Evolutionary conservation across 495 filamentous ascomycete species (phyloP).

Genomic region (Xylaria sp.): DNA sequence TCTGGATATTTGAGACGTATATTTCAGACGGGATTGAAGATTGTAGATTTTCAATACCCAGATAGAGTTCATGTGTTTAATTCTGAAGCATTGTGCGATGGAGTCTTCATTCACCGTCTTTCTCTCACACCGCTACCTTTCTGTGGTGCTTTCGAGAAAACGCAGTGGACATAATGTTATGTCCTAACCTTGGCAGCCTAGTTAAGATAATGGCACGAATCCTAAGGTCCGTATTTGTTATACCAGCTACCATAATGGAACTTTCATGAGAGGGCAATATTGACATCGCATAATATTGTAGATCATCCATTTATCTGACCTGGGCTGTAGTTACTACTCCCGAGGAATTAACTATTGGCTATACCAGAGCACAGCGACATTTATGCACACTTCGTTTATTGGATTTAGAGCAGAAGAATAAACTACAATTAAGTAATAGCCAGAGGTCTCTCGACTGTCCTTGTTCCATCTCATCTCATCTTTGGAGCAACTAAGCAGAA

Average conservation of each 20-base stretch:
- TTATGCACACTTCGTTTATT: too few species aligned
- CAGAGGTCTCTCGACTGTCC: too few species aligned
- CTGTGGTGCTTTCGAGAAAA: background rate
- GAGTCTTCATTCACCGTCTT: too few species aligned
- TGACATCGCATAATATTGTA: background rate
- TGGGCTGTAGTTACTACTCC: background rate
- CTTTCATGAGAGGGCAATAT: background rate
- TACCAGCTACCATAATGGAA: background rate
- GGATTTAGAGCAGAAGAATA: too few species aligned
- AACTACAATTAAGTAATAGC: too few species aligned
- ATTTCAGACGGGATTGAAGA: too few species aligned
- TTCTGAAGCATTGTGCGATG: background rate
- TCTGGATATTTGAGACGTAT: too few species aligned
- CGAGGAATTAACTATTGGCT: background rate
- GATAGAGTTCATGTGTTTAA: background rate
- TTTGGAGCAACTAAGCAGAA: too few species aligned
- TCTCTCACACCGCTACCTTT: background rate
- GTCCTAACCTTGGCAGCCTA: background rate
- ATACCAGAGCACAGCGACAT: too few species aligned
- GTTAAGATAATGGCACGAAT: background rate
- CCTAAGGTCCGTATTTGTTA: background rate
- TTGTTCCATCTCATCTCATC: too few species aligned
- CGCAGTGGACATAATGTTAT: background rate
- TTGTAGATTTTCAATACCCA: background rate
- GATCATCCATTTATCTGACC: background rate